Base-by-base conservation (phyloP, 1,284 basidiomycete species). In the Apiotrichum veenhuisii region DNA sequence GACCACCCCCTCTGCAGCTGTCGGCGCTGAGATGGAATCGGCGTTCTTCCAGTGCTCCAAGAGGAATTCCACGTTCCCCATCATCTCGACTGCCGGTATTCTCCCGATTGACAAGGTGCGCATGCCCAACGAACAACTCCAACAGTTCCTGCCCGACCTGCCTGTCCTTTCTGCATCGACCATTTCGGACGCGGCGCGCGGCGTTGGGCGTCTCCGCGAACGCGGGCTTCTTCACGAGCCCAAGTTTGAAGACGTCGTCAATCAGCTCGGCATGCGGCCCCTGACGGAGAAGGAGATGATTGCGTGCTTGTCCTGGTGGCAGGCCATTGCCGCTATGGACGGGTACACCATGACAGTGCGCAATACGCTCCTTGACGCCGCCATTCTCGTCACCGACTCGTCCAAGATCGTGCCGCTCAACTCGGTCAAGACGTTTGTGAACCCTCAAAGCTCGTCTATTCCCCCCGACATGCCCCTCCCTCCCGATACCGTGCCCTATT, bases 251-350 rank as follows among this genome's bases (percentile, higher is more conserved):
- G 96, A 98, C 70, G 89, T 98, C 20, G 80, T 98, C 50, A 78
- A 81, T 50, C 91, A 96, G 72, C 81, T 99, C 8, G 82, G 83
- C 17, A 75, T 81, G 2, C 81, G 89, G 15, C 87, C 94, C 1
- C 80, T 98, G 20, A 76, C 76, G 0, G 84, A 90, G 64, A 77
- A 80, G 15, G 92, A 98, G 74, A 87, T 90, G 78, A 74, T 87
- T 22, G 85, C 85, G 5, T 94, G 90, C 73, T 80, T 98, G 62
- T 83, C 85, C 57, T 99, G 95, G 95, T 96, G 93, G 89, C 84
- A 87, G 52, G 75, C 77, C 25, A 75, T 91, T 17, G 84, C 84
- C 41, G 81, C 66, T 2, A 41, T 64, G 50, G 72, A 82, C 47
- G 80, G 82, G 12, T 80, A 82, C 27, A 67, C 57, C 15, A 10